Evolutionary conservation across 75 land plant species (phyloP).

Genomic region (Cunninghamia lanceolata): DNA sequence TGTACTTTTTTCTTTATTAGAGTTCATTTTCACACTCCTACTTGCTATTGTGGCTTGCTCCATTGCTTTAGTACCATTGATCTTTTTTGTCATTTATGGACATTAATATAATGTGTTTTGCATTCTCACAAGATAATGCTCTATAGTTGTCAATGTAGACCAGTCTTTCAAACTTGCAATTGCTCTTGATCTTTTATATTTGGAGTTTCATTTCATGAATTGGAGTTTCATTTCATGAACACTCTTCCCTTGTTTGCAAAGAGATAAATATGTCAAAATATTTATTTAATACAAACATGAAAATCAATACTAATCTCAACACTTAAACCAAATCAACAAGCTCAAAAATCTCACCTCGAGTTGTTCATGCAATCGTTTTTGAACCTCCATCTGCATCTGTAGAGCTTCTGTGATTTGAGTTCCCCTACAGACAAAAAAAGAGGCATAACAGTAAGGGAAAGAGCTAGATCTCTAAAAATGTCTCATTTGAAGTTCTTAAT

Average conservation of each 20-base stretch:
- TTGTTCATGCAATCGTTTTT: constrained; percentile 27
- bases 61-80: neutral
- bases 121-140: neutral
- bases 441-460: neutral
- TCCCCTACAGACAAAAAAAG: neutral
- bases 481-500: neutral
- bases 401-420: constrained; percentile 22
- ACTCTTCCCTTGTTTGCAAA: neutral
- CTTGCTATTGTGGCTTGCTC: neutral
- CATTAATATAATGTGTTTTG: neutral
- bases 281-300: neutral
- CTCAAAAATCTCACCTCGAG: constrained; percentile 21
- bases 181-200: neutral
- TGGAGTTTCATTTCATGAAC: neutral
- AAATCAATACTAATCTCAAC: neutral
- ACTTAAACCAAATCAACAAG: neutral
- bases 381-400: constrained; percentile 33
- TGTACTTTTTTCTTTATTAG: too few species aligned
- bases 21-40: neutral
- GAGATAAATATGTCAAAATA: neutral
- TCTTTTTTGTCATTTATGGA: neutral
- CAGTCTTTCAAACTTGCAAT: neutral
- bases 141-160: neutral
- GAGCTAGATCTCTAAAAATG: neutral
- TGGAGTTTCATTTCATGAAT: neutral